Conservation (phyloP, 2,329 filamentous ascomycete species). For the Magnaporthiopsis rhizophila region DNA sequence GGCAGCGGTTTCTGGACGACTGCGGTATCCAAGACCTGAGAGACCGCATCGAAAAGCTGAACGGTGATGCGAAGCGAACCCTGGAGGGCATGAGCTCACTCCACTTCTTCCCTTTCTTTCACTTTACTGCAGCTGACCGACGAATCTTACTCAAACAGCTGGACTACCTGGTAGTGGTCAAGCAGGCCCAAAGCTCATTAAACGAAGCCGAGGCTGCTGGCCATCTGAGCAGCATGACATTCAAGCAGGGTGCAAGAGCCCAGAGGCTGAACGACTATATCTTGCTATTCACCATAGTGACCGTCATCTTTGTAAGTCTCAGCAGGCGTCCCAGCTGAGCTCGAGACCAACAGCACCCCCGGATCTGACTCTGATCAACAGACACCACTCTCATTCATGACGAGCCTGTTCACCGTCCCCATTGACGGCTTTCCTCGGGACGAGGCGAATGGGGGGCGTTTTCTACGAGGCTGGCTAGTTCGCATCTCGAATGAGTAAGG, state of each 20-base stretch:
- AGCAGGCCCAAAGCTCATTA: background rate
- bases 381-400: background rate
- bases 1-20: background rate
- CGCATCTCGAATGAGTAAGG: too few species aligned
- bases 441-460: too few species aligned
- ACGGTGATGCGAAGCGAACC: background rate
- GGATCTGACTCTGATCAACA: background rate
- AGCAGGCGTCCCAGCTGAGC: background rate
- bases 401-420: background rate
- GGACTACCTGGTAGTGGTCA: background rate
- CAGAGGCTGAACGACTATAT: background rate
- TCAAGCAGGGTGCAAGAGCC: background rate
- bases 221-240: background rate
- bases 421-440: too few species aligned
- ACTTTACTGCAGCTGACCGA: too few species aligned
- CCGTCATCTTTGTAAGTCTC: background rate
- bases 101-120: background rate
- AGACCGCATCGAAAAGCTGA: background rate
- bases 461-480: too few species aligned
- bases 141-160: background rate
- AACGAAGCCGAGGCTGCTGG: background rate
- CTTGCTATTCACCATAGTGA: background rate
- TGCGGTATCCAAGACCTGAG: background rate
- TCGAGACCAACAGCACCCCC: background rate
- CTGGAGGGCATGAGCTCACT: background rate